Evolutionary conservation across 228 moss, liverwort and hornwort genomes (phyloP), one percentile per base, ranked within the genome.

Genomic region (Sphagnum fallax): DNA sequence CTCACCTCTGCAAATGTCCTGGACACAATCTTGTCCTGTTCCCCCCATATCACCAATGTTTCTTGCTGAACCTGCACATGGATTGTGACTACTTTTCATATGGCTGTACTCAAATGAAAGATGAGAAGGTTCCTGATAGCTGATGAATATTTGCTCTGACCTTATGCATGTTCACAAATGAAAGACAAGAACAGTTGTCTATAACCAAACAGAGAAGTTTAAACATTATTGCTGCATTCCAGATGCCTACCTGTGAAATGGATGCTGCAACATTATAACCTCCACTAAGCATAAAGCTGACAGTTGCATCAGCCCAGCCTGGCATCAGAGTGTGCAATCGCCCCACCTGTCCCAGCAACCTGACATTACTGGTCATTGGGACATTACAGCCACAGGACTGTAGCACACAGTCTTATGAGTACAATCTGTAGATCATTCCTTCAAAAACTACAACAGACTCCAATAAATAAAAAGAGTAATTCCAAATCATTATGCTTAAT

Each of bases 231-330:
- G 9, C 8, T 55, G 55, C 55, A 55, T 55, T 55, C 12, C 55
- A 8, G 8, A 55, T 55, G 55, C 55, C 8, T 8, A 97, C 96
- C 93, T 91, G 75, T 50, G 89, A 80, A 72, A 98, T 81, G 15
- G 72, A 67, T 49, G 87, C 76, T 2, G 81, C 73, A 51, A 98
- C 85, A 48, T 91, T 89, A 68, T 93, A 98, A 48, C 97, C 97
- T 73, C 97, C 97, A 70, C 93, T 93, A 8, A 93, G 80, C 97
- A 98, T 98, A 70, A 98, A 98, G 76, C 64, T 88, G 49, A 98
- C 91, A 48, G 93, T 91, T 49, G 93, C 85, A 73, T 98, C 93
- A 62, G 93, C 90, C 97, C 97, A 98, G 69, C 91, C 93, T 61
- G 90, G 82, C 81, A 98, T 81, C 75, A 91, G 74, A 64, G 85